Evolutionary conservation across 306 rosid species (phyloP).

Genomic region (Trifolium dubium): DNA sequence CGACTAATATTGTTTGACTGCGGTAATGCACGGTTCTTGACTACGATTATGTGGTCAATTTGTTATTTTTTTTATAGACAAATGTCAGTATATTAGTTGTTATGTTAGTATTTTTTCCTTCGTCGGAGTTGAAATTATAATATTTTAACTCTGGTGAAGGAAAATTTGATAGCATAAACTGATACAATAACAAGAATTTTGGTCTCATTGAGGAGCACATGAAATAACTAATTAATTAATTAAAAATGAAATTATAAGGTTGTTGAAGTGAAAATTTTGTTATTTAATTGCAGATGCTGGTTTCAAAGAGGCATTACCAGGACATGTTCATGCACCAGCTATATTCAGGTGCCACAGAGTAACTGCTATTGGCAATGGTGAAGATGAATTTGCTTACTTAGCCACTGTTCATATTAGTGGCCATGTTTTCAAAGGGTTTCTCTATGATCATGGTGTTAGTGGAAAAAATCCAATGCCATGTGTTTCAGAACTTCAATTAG

Average conservation of each 20-base stretch:
- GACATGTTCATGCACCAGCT: constrained; percentile 73
- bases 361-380: constrained; percentile 69
- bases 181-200: too few relatives aligned
- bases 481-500: constrained; percentile 63
- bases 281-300: constrained; percentile 57
- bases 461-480: constrained; percentile 58
- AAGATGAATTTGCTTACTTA: constrained; percentile 68
- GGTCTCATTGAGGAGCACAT: neutral
- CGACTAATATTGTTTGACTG: neutral
- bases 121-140: neutral
- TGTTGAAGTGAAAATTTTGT: neutral
- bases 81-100: neutral
- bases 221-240: too few relatives aligned
- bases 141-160: neutral
- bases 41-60: neutral
- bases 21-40: neutral
- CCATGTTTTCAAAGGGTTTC: constrained; percentile 80
- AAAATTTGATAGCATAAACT: neutral
- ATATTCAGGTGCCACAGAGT: constrained; percentile 79
- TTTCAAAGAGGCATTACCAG: constrained; percentile 62
- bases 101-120: neutral
- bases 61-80: too few relatives aligned
- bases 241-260: neutral
- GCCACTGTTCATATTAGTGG: constrained; percentile 83
- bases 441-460: constrained; percentile 79